Evolutionary conservation across 2,329 filamentous ascomycete genomes (phyloP).

Genomic region (Tolypocladium tundrense): DNA sequence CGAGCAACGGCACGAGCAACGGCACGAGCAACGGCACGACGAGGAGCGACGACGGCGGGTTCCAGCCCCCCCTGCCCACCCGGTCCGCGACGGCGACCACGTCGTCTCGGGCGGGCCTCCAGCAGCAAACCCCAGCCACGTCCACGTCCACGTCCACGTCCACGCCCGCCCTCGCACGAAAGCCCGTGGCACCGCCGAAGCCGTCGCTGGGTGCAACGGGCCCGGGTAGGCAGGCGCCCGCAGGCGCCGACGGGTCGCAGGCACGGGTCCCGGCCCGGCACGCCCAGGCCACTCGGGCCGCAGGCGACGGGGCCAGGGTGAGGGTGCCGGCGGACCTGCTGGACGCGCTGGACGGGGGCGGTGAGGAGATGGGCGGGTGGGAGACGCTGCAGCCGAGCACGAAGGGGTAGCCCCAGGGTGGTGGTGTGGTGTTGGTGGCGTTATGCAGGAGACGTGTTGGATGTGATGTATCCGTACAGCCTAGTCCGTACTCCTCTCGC

Average conservation of each 20-base stretch:
- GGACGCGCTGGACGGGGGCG: constrained; percentile 37
- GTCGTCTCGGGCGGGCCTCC: background rate
- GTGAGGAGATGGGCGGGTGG: constrained; percentile 41
- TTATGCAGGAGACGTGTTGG: background rate
- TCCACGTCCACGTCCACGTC: background rate
- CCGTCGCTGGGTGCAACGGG: constrained; percentile 8
- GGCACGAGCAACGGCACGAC: constrained; percentile 1
- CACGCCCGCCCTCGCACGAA: constrained; percentile 10
- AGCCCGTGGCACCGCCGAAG: constrained; percentile 14
- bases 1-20: background rate
- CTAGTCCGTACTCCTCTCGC: background rate
- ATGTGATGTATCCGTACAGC: background rate
- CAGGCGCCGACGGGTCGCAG: constrained; percentile 5
- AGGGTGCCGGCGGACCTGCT: constrained; percentile 26
- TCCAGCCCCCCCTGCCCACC: constrained; percentile 2
- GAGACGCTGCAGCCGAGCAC: constrained; percentile 41
- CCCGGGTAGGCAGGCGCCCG: constrained; percentile 8
- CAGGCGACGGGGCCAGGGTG: background rate
- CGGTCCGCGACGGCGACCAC: constrained; percentile 3
- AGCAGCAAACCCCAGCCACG: background rate
- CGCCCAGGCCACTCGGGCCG: background rate
- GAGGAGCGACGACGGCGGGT: constrained; percentile 11
- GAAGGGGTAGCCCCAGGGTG: background rate
- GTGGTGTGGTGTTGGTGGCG: background rate
- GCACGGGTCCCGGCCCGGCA: constrained; percentile 1